These are phyloP conservation scores for Lipomyces spencermartinsiae DNA, from an alignment of 805 yeast species.

Conservation along the genomic window DNA sequence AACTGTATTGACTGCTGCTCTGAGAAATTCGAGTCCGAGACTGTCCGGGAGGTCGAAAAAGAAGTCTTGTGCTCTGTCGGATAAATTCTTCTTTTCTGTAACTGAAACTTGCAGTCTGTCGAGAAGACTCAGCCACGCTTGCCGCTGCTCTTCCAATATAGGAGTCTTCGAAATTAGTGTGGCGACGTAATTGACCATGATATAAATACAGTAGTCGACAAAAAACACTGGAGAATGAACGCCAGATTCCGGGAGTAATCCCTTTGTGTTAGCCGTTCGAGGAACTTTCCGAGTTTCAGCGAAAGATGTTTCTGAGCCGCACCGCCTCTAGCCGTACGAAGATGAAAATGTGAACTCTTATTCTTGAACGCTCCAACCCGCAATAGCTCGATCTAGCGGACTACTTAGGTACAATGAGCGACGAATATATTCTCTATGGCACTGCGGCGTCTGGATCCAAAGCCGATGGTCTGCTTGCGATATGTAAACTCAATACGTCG, in stretches of 20 bases:
- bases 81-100: constrained; percentile 9
- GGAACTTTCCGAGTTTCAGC: too few species aligned
- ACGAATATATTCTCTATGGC: constrained; percentile 20
- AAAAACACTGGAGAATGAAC: too few species aligned
- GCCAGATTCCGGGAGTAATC: too few species aligned
- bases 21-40: constrained; percentile 15
- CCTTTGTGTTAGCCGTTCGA: too few species aligned
- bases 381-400: background rate
- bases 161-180: constrained; percentile 22
- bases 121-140: constrained; percentile 13
- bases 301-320: too few species aligned
- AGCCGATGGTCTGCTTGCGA: constrained; percentile 20
- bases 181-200: constrained; percentile 17
- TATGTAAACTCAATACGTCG: constrained; percentile 12
- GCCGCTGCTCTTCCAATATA: constrained; percentile 17
- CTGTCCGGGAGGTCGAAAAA: constrained; percentile 13
- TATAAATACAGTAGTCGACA: background rate
- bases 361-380: background rate
- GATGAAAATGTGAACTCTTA: background rate
- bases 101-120: constrained; percentile 1
- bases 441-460: constrained; percentile 20
- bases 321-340: too few species aligned
- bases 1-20: constrained; percentile 12
- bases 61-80: constrained; percentile 31
- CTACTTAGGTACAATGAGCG: constrained; percentile 12